Conservation (phyloP, 805 yeast genomes). For the Candida easanensis region DNA sequence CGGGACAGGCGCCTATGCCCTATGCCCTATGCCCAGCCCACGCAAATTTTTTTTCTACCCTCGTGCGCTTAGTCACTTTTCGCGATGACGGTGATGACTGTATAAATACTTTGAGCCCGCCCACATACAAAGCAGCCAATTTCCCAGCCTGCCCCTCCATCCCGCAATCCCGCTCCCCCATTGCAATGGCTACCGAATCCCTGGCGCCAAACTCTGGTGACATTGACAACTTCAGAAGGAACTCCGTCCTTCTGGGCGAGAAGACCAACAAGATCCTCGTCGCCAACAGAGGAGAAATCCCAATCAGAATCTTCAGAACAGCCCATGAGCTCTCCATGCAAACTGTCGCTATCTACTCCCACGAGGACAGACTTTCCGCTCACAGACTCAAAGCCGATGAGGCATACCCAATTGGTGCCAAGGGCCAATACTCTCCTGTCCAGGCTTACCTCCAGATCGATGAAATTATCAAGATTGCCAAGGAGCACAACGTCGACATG, state of each 20-base stretch:
- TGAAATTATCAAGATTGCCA: conserved; percentile 86
- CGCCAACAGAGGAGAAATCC: conserved; percentile 84
- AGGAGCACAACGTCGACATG: conserved; percentile 74
- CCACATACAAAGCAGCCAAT: background rate
- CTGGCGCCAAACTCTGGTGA: conserved; percentile 24
- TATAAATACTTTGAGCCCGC: background rate
- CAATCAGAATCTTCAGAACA: conserved; percentile 87
- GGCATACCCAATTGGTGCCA: conserved; percentile 85
- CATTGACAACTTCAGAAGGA: conserved; percentile 35
- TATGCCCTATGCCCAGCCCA: conserved; percentile 2
- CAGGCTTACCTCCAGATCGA: conserved; percentile 95
- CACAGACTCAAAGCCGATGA: conserved; percentile 94
- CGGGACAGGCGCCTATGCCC: background rate
- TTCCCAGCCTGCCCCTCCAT: background rate
- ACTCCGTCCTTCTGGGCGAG: conserved; percentile 38
- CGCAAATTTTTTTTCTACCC: background rate
- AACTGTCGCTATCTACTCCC: conserved; percentile 95
- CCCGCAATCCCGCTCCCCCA: background rate
- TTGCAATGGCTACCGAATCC: conserved; percentile 9
- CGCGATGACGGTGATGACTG: background rate
- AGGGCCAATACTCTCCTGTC: conserved; percentile 90
- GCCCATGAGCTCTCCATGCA: conserved; percentile 98
- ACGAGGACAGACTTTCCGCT: conserved; percentile 92
- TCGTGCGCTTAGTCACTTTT: conserved; percentile 5
- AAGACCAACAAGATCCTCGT: conserved; percentile 60